Base-by-base conservation (phyloP, 257 asterid genomes). In the Solanum ahanhuiri region DNA sequence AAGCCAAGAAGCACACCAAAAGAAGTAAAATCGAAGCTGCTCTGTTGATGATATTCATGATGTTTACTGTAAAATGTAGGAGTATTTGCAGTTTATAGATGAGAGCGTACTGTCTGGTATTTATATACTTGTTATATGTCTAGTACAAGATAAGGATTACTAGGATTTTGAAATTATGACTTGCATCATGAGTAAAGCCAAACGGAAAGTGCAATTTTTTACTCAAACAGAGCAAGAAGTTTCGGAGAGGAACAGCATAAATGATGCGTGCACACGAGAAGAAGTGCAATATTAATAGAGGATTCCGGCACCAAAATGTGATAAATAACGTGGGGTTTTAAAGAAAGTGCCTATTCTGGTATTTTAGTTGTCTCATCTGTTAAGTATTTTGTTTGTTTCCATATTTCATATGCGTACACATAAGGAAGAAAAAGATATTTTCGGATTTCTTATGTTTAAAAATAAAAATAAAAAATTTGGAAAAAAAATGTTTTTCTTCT, bases 1-100 rank as follows among this genome's bases (percentile, higher is more conserved):
- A 66, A 63, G 64, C 90, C 72, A 89, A 73, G 33, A 88, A 71
- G 34, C 85, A 72, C 69, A 91, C 86, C 85, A 76, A 66, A 82
- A 73, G 9, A 87, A 75, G 14, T 57, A 75, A 28, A 81, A 60
- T 64, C n/a, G 86, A 28, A 35, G 87, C 60, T 14, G 67, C 54
- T 25, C 84, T 85, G 71, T 39, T 86, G 25, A 76, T 35, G 22
- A 76, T 35, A 72, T 85, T 88, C 91, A 89, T 87, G 18, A 4
- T 83, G 84, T 48, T 48, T 0, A 41, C 5, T 4, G 9, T 5
- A 25, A 12, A 76, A 76, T 76, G 23, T 39, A 75, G 30, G 57
- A n/a, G 20, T 75, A 23, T 23, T 39, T 41, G 83, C 35, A n/a
- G n/a, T 41, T 41, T 41, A 12, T 23, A 0, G 83, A 76, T 7